These are phyloP conservation scores for Suillus paluster DNA, from an alignment of 768 basidiomycete species.

Conservation along the genomic window DNA sequence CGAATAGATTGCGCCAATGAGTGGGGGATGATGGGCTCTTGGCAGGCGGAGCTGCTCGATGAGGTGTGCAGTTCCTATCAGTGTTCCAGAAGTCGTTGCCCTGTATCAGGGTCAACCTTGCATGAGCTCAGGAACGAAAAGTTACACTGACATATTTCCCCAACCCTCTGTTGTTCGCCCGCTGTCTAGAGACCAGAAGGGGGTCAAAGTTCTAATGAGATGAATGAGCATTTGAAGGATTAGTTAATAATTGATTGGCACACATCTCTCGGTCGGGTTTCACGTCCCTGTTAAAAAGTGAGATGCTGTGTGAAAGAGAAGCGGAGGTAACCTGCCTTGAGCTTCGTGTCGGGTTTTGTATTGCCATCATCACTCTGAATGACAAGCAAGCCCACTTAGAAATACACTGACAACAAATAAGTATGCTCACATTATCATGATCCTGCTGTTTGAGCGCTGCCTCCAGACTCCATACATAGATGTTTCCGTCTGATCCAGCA, in stretches of 20 bases:
- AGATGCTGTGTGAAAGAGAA: background rate
- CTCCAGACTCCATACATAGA: slow-evolving; percentile 83
- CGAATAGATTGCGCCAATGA: background rate
- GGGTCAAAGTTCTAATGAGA: background rate
- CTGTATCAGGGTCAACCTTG: background rate
- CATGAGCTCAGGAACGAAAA: background rate
- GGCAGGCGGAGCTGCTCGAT: background rate
- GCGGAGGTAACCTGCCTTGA: background rate
- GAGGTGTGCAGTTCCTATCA: background rate
- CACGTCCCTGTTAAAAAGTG: background rate
- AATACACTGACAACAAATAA: background rate
- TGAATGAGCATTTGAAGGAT: background rate
- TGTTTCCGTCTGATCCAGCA: slow-evolving; percentile 74
- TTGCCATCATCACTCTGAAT: background rate
- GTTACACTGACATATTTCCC: background rate
- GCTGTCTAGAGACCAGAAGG: background rate
- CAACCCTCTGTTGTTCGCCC: background rate
- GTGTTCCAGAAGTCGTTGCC: background rate
- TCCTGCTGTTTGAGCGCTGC: background rate
- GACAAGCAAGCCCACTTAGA: background rate
- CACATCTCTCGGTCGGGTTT: background rate
- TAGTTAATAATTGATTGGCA: background rate
- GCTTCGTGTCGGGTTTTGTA: background rate
- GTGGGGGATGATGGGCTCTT: background rate
- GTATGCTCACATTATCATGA: background rate